Base-by-base conservation (phyloP, 176 grass and related monocot genomes). In the Aegilops longissima region DNA sequence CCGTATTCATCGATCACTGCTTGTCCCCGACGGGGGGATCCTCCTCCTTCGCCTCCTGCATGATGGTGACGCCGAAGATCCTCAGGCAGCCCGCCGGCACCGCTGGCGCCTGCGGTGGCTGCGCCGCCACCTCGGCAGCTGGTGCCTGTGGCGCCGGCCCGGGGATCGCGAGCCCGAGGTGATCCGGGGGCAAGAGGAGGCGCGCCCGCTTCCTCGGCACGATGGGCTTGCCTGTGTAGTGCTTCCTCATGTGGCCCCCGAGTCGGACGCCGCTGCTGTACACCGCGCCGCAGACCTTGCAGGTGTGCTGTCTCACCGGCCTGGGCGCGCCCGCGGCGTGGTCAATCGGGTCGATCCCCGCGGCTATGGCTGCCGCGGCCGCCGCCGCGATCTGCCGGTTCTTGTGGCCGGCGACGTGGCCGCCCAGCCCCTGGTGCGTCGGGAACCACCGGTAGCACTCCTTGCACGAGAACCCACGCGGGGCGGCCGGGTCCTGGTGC, bases 201-300 rank as follows among this genome's bases (percentile, higher is more conserved):
- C 73, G 45, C 8, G 9, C 5, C 14, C 27, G 64, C 45, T 69
- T 84, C 29, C 42, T 84, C 47, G 54, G n/a, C 14, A 76, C 45
- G 36, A 91, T 80, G 76, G 76, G 34, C 21, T 21, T 36, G 35
- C 89, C 85, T 0, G 0, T 25, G 35, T 84, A 88, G 76, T 91
- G 89, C 70, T 20, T 77, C 62, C 89, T 84, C 85, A 81, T 91
- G 70, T 91, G 89, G 8, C 89, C 89, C 3, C 89, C 89, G 30
- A 91, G 89, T 8, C 47, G 17, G 16, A 88, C 81, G 11, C 89
- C 89, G 0, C 36, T 77, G 3, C 3, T 0, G 77, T 42, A 88
- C 61, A 20, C 81, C 2, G 16, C 14, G 61, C 7, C 6, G 70
- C 89, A 91, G 47, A 14, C 1, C 21, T 38, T 18, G 77, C 90